Base-by-base conservation (phyloP, 2,329 filamentous ascomycete species). In the Diaporthe citri region DNA sequence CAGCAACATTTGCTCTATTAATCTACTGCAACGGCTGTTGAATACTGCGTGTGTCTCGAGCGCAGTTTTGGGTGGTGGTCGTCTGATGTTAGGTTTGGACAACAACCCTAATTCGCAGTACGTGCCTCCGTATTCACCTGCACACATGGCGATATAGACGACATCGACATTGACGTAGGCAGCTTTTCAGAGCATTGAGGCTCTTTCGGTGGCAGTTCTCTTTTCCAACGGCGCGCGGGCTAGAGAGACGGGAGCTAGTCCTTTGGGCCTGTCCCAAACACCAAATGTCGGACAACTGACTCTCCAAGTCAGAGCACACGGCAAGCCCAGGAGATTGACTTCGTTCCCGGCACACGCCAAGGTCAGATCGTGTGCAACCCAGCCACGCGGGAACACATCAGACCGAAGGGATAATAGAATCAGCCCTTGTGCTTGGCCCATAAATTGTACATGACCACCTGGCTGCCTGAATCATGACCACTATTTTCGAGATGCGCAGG, bases 281-380 rank as follows among this genome's bases (percentile, higher is more conserved):
- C 46, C 51, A 39, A 51, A 31, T 5, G 64, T 69, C 64, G 64
- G 64, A 69, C 64, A 55, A 69, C 64, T 69, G 64, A 69, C 64
- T 55, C 64, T 55, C 64, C 46, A 55, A 52, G 64, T 55, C 64
- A 69, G 48, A 69, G 64, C 48, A 31, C 48, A 69, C 64, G 48
- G 34, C 64, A 41, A 15, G 64, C 64, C 46, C 64, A 41, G 46
- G 5, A 41, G 48, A 69, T 52, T 69, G 36, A 69, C 64, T 69
- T 69, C 20, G n/a, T 8, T 41, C 48, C 64, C 64, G 64, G 64
- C 64, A 69, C 64, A 69, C 17, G 64, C 64, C 64, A 55, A 69
- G 64, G 22, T 28, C 48, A 69, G 64, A 55, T 55, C 46, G 48
- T 34, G 34, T 31, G 64, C 64, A 55, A 69, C 64, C 48, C 64